Base-by-base conservation (phyloP, 805 yeast species). In the Candida krabiensis region DNA sequence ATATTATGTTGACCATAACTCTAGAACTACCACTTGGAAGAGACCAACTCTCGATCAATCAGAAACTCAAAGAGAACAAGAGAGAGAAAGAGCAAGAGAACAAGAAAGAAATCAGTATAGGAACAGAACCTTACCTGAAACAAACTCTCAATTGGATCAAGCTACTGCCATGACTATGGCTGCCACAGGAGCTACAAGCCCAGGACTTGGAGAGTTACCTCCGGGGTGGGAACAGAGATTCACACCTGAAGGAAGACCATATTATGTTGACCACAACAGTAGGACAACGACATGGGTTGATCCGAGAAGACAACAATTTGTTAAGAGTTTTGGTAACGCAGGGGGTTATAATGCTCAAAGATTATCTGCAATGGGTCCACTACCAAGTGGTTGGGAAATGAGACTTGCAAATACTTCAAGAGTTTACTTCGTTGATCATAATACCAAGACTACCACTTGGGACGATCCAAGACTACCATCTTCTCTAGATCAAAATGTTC, bases 301-400 rank as follows among this genome's bases (percentile, higher is more conserved):
- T 64, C 99, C 99, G 49, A 80, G 99, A 67, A 81, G 99, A 66
- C 99, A 93, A 67, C 99, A 93, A 69, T 93, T 88, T 64, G 93
- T 93, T 54, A 84, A 97, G 62, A 88, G 95, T 45, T 89, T 86
- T 63, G 98, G 96, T 19, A 74, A 90, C 77, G 66, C 80, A 55
- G 84, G 96, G 4, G 88, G 96, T 15, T 88, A 91, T 52, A 96
- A 90, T 68, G 98, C 93, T 55, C 99, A 93, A 70, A 96, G 98
- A 21, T 96, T 93, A 9, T 85, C 96, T 30, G 98, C 95, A 60
- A 74, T 93, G 64, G 99, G 99, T 13, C 99, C 99, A 37, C 73
- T 93, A 58, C 99, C 99, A 33, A 80, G 91, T 38, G 99, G 99
- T 38, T 93, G 99, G 99, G 99, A 93, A 71, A 93, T 93, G 99